Evolutionary conservation across 257 asterid genomes (phyloP).

Genomic region (Nemophila menziesii): DNA sequence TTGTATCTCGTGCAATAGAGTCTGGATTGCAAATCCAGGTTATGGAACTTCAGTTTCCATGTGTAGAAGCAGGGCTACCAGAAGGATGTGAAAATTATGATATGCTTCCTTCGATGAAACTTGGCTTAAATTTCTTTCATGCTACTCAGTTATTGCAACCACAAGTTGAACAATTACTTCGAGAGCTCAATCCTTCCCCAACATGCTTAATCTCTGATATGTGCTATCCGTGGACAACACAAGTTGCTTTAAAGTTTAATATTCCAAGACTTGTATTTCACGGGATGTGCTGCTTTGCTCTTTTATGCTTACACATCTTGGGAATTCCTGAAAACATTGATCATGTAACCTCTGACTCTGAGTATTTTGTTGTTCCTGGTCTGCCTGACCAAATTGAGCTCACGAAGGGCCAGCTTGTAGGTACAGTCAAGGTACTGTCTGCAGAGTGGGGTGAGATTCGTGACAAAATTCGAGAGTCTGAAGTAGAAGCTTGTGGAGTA

Average conservation of each 20-base stretch:
- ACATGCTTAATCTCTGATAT: conserved; percentile 36
- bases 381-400: conserved; percentile 35
- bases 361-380: conserved; percentile 35
- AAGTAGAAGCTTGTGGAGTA: conserved; percentile 16
- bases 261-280: too few relatives aligned
- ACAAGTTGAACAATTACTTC: conserved; percentile 14
- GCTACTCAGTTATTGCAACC: conserved; percentile 26
- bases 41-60: too few relatives aligned
- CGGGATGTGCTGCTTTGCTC: too few relatives aligned
- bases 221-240: conserved; percentile 40
- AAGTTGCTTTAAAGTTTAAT: too few relatives aligned
- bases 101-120: conserved; percentile 13
- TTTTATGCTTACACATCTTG: too few relatives aligned
- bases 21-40: too few relatives aligned
- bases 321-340: conserved; percentile 9
- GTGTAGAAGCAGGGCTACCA: too few relatives aligned
- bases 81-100: too few relatives aligned
- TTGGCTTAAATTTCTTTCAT: conserved; percentile 15
- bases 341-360: conserved; percentile 19
- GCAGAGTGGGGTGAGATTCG: conserved; percentile 12
- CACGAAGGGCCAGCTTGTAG: conserved; percentile 34
- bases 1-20: too few relatives aligned
- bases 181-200: conserved; percentile 24
- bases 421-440: not conserved
- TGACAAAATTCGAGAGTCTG: conserved; percentile 13